Conservation (phyloP, 2,329 filamentous ascomycete species). For the Ophiosphaerella herpotricha region DNA sequence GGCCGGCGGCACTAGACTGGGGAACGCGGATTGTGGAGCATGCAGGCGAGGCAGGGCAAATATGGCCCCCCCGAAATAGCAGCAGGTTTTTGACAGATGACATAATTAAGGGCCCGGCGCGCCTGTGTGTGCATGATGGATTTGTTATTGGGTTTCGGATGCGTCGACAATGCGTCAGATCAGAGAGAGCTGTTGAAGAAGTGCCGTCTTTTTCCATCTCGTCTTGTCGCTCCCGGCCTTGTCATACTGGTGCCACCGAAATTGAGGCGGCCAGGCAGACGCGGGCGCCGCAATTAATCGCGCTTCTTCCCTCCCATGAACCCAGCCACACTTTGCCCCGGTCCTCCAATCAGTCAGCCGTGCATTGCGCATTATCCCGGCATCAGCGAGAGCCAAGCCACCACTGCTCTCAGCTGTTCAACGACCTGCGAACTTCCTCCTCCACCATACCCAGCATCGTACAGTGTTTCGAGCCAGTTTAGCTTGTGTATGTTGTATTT, state of each 20-base stretch:
- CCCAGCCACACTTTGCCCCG: constrained; percentile 23
- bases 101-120: constrained; percentile 2
- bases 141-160: too few relatives aligned
- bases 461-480: not conserved
- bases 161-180: too few relatives aligned
- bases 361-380: constrained; percentile 19
- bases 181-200: too few relatives aligned
- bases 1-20: constrained; percentile 14
- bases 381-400: constrained; percentile 30
- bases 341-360: constrained; percentile 18
- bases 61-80: constrained; percentile 24
- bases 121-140: too few relatives aligned
- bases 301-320: not conserved
- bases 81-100: constrained; percentile 24
- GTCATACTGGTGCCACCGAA: too few relatives aligned
- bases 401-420: constrained; percentile 26
- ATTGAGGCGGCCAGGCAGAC: too few relatives aligned
- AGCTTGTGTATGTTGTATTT: constrained; percentile 3
- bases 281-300: too few relatives aligned
- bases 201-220: too few relatives aligned
- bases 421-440: constrained; percentile 7
- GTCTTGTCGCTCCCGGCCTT: too few relatives aligned
- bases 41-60: not conserved
- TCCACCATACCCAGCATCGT: not conserved
- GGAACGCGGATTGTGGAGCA: constrained; percentile 11